Evolutionary conservation across 2,329 filamentous ascomycete species (phyloP).

Genomic region (Lachnellula arida): DNA sequence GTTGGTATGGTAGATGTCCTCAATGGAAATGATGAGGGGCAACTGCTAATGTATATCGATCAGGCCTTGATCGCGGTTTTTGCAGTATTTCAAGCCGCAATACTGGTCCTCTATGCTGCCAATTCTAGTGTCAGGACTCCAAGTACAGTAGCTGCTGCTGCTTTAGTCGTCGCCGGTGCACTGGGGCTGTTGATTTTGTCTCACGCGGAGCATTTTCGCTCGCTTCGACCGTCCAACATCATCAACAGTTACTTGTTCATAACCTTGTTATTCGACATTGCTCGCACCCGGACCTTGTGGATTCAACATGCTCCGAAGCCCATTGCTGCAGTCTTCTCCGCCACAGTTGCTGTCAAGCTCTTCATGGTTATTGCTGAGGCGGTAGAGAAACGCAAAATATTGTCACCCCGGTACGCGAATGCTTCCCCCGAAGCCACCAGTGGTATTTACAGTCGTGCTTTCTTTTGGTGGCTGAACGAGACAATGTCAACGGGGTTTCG

Average conservation of each 20-base stretch:
- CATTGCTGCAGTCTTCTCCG: slow-evolving; percentile 7
- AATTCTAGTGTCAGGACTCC: slow-evolving; percentile 2
- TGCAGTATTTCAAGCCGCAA: slow-evolving; percentile 4
- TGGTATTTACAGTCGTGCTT: slow-evolving; percentile 31
- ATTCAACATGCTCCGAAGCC: slow-evolving; percentile 5
- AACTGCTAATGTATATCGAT: neutral
- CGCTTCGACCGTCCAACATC: slow-evolving; percentile 20
- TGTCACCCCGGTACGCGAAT: slow-evolving; percentile 8
- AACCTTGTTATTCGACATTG: slow-evolving; percentile 22
- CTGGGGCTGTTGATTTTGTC: slow-evolving; percentile 18
- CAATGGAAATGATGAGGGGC: neutral
- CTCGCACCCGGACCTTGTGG: slow-evolving; percentile 19
- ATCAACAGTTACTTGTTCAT: slow-evolving; percentile 24
- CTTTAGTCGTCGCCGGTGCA: slow-evolving; percentile 16
- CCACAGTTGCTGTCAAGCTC: slow-evolving; percentile 16
- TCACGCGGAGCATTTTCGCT: slow-evolving; percentile 19
- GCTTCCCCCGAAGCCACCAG: slow-evolving; percentile 29
- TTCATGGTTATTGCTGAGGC: slow-evolving; percentile 19
- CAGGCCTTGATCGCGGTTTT: slow-evolving; percentile 24
- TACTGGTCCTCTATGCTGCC: slow-evolving; percentile 4
- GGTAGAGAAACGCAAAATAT: slow-evolving; percentile 14
- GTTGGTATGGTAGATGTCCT: slow-evolving; percentile 4
- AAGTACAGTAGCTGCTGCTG: slow-evolving; percentile 17
- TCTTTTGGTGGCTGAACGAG: slow-evolving; percentile 35
- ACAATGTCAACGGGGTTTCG: slow-evolving; percentile 31